Base-by-base conservation (phyloP, 2,329 filamentous ascomycete species). In the Macroventuria anomochaeta region DNA sequence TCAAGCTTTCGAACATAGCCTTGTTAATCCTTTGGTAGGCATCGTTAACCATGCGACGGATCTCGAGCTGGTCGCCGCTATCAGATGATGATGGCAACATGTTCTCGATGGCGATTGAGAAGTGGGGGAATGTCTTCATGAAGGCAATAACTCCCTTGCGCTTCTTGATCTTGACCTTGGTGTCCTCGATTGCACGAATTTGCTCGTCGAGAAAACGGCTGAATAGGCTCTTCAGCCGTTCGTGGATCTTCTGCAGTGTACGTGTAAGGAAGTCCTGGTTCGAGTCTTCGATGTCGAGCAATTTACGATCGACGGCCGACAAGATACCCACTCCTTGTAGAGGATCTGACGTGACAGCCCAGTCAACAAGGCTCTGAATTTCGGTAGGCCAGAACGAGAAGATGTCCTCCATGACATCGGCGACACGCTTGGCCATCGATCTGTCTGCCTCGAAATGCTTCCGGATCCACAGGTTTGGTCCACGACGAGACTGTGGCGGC, bases 141-240 rank as follows among this genome's bases (percentile, higher is more conserved):
- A 97, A 97, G 13, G 88, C 88, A 66, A 97, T 97, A 51, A 99
- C 91, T 10, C 95, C 93, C 78, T 96, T 97, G 63, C 95, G 89
- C 81, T 97, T 97, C 81, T 96, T 97, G 76, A 97, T 92, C 80
- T 97, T 97, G 74, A 99, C 93, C 76, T 97, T 97, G 32, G 93
- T 97, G 57, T 97, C 95, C 76, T 97, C 95, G 59, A 97, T 96
- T 5, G 92, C 93, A 21, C 91, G 90, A 54, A 97, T 89, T 73
- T 99, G 95, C 60, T 96, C 91, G 62, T 97, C 93, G 7, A 97
- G 86, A 65, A 97, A 97, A 58, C 90, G 91, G 57, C 83, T 87
- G 78, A 96, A 97, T 2, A 90, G 84, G 2, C 84, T 83, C 62
- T 89, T 85, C 15, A 97, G 80, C 34, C 84, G 85, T 50, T 86